These are phyloP conservation scores for Trichoderma atroviride DNA, from an alignment of 2,329 filamentous ascomycete species.

Conservation along the genomic window DNA sequence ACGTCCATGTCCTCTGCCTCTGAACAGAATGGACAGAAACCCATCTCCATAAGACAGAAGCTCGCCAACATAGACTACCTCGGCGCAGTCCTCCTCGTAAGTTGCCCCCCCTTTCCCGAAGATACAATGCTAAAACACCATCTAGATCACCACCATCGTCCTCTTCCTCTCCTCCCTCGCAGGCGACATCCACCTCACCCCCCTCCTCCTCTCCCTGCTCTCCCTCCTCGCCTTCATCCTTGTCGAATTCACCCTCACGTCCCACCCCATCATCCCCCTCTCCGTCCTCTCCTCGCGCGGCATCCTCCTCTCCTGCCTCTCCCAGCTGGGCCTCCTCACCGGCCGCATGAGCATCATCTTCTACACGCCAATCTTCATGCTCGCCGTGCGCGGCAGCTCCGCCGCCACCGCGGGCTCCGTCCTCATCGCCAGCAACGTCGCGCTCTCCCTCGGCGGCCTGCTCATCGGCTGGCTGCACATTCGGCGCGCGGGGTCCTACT, in stretches of 20 bases:
- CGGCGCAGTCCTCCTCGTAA: slow-evolving; percentile 67
- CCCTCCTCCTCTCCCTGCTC: slow-evolving; percentile 61
- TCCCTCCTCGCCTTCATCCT: slow-evolving; percentile 57
- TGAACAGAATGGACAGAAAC: not conserved
- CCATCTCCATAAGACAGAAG: not conserved
- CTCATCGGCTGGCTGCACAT: slow-evolving; percentile 77
- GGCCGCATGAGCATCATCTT: slow-evolving; percentile 79
- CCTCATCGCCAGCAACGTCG: slow-evolving; percentile 78
- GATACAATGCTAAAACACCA: not conserved
- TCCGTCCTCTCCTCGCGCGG: slow-evolving; percentile 69
- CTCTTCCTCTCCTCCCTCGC: slow-evolving; percentile 74
- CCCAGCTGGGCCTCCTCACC: slow-evolving; percentile 78
- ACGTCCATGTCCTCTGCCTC: slow-evolving; percentile 8
- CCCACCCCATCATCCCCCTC: slow-evolving; percentile 75
- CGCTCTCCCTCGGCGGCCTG: slow-evolving; percentile 75
- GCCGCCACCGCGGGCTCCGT: slow-evolving; percentile 74
- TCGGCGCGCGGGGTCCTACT: slow-evolving; percentile 72
- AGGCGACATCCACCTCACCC: slow-evolving; percentile 59
- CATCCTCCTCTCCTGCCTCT: slow-evolving; percentile 71
- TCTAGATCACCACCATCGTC: slow-evolving; percentile 64
- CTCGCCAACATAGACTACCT: slow-evolving; percentile 66
- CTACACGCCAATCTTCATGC: slow-evolving; percentile 78
- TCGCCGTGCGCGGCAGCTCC: slow-evolving; percentile 71
- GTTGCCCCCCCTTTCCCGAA: slow-evolving; percentile 29
- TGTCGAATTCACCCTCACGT: slow-evolving; percentile 64